Percentiles rank a stretch among this genome's conserved stretches.
These are phyloP conservation scores for Xylariaceae sp. DNA, from an alignment of 2,329 filamentous ascomycete species.

Conservation along the genomic window DNA sequence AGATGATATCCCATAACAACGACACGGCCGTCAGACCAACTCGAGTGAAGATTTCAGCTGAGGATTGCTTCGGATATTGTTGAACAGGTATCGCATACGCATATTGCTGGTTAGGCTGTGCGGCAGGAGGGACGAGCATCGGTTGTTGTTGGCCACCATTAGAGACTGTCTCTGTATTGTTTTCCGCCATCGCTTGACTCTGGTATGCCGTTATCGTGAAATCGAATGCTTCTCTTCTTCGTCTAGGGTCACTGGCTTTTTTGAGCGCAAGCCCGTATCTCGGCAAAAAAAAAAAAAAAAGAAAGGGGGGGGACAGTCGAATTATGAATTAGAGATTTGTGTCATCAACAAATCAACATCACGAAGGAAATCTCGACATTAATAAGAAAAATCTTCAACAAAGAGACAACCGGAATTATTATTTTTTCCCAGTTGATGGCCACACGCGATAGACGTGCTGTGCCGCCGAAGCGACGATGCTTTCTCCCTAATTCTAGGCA, in stretches of 20 bases:
- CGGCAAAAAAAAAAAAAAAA: background rate
- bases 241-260: background rate
- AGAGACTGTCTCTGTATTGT: conserved; percentile 15
- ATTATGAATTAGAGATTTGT: background rate
- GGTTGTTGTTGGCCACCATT: conserved; percentile 11
- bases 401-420: background rate
- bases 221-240: background rate
- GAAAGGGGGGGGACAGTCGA: background rate
- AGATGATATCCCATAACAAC: conserved; percentile 22
- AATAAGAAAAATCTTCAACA: too few species aligned
- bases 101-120: conserved; percentile 19
- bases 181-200: conserved; percentile 7
- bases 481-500: background rate
- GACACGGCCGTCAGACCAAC: conserved; percentile 25
- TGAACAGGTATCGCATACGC: conserved; percentile 23
- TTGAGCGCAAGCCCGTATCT: background rate
- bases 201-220: conserved; percentile 16
- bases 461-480: background rate
- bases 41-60: conserved; percentile 23
- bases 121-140: conserved; percentile 19
- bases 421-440: background rate
- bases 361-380: too few species aligned
- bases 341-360: too few species aligned
- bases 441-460: background rate
- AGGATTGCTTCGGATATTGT: conserved; percentile 23